phyloP scores from a whole-genome alignment of 331 rosid genomes.

The Phaseolus coccineus region DNA sequence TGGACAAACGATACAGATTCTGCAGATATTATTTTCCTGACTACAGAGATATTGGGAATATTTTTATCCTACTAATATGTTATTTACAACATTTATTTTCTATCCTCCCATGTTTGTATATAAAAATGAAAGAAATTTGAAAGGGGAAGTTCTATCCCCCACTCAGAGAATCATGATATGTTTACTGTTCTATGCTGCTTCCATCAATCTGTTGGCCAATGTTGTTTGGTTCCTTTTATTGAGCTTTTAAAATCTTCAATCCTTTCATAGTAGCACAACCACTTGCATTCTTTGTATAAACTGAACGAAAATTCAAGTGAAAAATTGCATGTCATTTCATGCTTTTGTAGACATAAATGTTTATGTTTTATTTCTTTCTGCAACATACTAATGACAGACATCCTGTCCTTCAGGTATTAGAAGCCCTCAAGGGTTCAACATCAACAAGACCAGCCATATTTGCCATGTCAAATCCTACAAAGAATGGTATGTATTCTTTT shows the following conservation, averaged over 20 bases:
- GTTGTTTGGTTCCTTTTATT: too few species aligned
- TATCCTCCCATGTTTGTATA: neutral
- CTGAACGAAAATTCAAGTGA: conserved; percentile 17
- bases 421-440: conserved; percentile 90
- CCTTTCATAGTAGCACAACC: neutral
- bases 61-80: too few species aligned
- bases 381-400: conserved; percentile 44
- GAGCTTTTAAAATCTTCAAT: too few species aligned
- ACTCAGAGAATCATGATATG: neutral
- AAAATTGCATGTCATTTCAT: neutral
- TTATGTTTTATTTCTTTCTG: conserved; percentile 1
- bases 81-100: neutral
- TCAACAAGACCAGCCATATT: conserved; percentile 97
- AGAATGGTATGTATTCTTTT: conserved; percentile 62
- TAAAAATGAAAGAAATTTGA: neutral
- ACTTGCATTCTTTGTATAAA: neutral
- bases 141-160: neutral
- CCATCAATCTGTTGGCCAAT: neutral
- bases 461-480: conserved; percentile 99
- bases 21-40: too few species aligned
- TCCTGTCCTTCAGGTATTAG: conserved; percentile 71
- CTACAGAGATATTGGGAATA: too few species aligned
- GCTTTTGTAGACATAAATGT: neutral
- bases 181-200: neutral
- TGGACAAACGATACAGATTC: too few species aligned